phyloP scores from a whole-genome alignment of 768 basidiomycete genomes.

The Rhizopogon rudus region DNA sequence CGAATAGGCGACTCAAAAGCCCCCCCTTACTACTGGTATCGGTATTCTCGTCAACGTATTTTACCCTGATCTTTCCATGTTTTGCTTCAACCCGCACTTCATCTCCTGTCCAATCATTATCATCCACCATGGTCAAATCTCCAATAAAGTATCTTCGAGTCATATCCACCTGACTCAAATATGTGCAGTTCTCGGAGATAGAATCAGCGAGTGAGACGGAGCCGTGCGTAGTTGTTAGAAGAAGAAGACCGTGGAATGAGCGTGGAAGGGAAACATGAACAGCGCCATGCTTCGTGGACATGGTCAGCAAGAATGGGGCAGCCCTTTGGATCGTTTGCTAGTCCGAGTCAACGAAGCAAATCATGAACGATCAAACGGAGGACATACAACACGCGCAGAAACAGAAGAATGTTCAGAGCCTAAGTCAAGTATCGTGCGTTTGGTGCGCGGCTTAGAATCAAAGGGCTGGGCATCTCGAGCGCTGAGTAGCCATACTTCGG shows the following conservation, averaged over 20 bases:
- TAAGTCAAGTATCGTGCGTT: constrained; percentile 19
- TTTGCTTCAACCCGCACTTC: constrained; percentile 10
- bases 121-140: constrained; percentile 13
- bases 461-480: constrained; percentile 5
- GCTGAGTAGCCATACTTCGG: constrained; percentile 34
- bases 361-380: background rate
- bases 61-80: constrained; percentile 16
- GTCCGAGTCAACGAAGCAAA: background rate
- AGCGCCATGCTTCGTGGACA: constrained; percentile 6
- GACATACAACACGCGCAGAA: constrained; percentile 14
- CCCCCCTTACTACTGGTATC: constrained; percentile 4
- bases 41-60: constrained; percentile 15
- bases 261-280: constrained; percentile 14
- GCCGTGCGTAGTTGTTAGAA: constrained; percentile 14
- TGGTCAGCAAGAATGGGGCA: constrained; percentile 13
- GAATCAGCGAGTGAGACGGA: constrained; percentile 8
- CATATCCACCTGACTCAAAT: constrained; percentile 16
- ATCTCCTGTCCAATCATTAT: constrained; percentile 17
- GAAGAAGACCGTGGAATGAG: constrained; percentile 17
- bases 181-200: constrained; percentile 13
- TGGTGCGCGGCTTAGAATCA: background rate
- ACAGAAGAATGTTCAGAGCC: constrained; percentile 12
- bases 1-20: constrained; percentile 16
- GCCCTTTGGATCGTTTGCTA: constrained; percentile 12
- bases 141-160: constrained; percentile 21